phyloP scores from a whole-genome alignment of 306 rosid genomes.

The Corylus avellana region DNA sequence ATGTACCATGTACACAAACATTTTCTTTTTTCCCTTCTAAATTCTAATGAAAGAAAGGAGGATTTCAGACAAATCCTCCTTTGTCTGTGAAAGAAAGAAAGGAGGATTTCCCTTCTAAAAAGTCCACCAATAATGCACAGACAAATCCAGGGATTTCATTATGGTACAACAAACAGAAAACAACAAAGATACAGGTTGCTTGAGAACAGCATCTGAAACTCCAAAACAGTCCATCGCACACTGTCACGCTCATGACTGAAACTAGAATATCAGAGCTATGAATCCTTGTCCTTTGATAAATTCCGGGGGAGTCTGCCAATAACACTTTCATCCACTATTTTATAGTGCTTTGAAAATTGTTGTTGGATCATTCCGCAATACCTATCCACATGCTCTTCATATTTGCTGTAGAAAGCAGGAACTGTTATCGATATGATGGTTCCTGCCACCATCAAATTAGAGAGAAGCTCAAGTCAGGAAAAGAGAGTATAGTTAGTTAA shows the following conservation, averaged over 20 bases:
- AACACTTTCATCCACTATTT: conserved; percentile 76
- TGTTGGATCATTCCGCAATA: conserved; percentile 58
- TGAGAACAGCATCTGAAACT: not conserved
- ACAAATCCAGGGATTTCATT: not conserved
- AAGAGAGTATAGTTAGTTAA: not conserved
- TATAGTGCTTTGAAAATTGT: conserved; percentile 82
- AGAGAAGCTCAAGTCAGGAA: not conserved
- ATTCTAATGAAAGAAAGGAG: not conserved
- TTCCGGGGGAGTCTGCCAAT: conserved; percentile 65
- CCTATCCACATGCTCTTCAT: conserved; percentile 52
- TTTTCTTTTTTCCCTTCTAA: not conserved
- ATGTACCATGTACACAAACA: no score
- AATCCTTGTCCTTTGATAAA: conserved; percentile 65
- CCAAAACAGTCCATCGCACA: not conserved
- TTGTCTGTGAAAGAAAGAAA: no score
- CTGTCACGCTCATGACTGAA: not conserved
- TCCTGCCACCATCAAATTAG: conserved; percentile 54
- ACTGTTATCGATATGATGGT: conserved; percentile 58
- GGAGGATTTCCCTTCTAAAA: no score
- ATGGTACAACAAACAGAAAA: not conserved
- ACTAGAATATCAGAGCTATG: conserved; percentile 25
- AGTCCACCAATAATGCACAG: not conserved
- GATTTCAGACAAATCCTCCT: no score
- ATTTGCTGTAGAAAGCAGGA: conserved; percentile 76
- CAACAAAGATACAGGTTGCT: not conserved